Base-by-base conservation (phyloP, 805 yeast species). In the Hanseniaspora singularis region DNA sequence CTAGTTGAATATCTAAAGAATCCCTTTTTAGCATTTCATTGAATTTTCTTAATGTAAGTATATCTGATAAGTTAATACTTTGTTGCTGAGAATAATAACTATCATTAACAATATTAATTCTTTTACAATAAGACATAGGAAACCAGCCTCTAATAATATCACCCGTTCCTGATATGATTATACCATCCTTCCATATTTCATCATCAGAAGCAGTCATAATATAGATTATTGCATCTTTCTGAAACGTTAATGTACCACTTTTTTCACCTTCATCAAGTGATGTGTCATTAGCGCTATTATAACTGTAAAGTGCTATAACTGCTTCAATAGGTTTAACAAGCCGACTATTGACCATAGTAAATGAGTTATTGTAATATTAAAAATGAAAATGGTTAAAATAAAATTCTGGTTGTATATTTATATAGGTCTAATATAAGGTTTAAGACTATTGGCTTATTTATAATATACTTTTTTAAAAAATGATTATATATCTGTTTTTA, bases 141-240 rank as follows among this genome's bases (percentile, higher is more conserved):
- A 86, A 83, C 95, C 95, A 86, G 54, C 95, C 95, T 57, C 94
- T 40, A 14, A 31, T 30, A 7, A 47, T 12, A 6, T 69, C 33
- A 58, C 55, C 5, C 61, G 62, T 4, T 57, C 60, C 9, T 52
- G 51, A 47, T 49, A 55, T 41, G 31, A 66, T 53, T 15, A 80
- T 68, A 10, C 95, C 95, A 60, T 86, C 95, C 92, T 94, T 84
- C 95, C 95, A 86, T 2, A 86, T 83, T 2, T 76, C 60, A 33
- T 31, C 44, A 12, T 28, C 30, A 19, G 71, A 73, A 24, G 15
- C 32, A 3, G 6, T 59, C n/a, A 83, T 57, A 12, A 86, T 92
- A 53, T 79, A 73, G 1, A 86, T 64, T 3, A 81, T 69, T 52
- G 82, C 94, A 16, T 87, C 89, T n/a, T 71, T 64, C 32, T 54